These are phyloP conservation scores for Rhizopus stolonifer DNA, from an alignment of 371 early-diverging fungal species.

Conservation along the genomic window DNA sequence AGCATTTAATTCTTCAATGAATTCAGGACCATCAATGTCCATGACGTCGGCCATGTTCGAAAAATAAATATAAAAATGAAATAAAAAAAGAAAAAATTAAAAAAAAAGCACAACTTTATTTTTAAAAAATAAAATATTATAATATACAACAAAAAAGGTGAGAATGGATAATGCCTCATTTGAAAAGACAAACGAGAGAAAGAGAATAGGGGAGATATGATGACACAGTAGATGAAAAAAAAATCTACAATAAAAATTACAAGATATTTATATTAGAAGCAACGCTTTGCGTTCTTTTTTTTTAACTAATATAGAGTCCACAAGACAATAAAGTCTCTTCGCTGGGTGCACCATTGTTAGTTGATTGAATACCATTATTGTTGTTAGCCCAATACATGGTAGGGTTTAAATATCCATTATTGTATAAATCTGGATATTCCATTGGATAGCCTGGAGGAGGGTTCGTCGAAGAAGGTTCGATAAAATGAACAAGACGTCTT, in stretches of 20 bases:
- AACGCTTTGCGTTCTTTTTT: neutral
- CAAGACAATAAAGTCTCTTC: conserved; percentile 2
- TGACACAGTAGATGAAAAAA: too few species aligned
- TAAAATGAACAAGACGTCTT: conserved; percentile 40
- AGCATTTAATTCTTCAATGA: conserved; percentile 29
- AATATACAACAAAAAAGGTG: conserved; percentile 1
- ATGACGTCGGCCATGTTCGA: conserved; percentile 19
- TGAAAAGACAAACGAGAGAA: neutral
- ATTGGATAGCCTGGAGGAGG: neutral
- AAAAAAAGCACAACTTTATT: neutral
- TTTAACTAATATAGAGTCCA: conserved; percentile 23
- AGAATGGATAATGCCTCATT: neutral
- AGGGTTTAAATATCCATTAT: conserved; percentile 11
- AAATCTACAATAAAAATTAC: neutral
- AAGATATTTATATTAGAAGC: neutral
- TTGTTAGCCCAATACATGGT: conserved; percentile 14
- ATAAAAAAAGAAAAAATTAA: neutral
- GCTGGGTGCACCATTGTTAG: neutral
- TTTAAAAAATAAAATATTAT: conserved; percentile 1
- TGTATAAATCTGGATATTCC: neutral
- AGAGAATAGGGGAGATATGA: neutral
- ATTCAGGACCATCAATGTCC: conserved; percentile 47
- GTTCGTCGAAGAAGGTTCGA: conserved; percentile 14
- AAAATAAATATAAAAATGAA: neutral
- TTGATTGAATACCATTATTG: neutral